Conservation (phyloP, 2,329 filamentous ascomycete species). For the Sporothrix curviconia region DNA sequence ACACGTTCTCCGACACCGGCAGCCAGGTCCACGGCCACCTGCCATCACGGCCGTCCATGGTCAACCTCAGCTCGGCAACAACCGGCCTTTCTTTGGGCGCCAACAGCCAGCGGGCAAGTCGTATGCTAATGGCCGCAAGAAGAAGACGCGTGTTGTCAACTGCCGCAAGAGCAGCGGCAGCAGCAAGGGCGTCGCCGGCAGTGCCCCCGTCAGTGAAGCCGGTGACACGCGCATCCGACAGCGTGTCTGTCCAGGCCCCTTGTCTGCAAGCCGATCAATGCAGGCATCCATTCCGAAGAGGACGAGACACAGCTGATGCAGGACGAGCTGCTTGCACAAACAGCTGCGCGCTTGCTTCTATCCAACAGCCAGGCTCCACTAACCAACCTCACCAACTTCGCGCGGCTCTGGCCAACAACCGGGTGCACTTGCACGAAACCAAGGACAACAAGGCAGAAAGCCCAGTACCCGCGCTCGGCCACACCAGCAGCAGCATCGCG, state of each 20-base stretch:
- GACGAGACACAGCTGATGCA: constrained; percentile 30
- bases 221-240: constrained; percentile 40
- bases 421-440: constrained; percentile 1
- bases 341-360: too few species aligned
- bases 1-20: constrained; percentile 67
- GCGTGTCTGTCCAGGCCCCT: constrained; percentile 49
- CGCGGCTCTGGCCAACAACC: constrained; percentile 4
- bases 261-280: constrained; percentile 55
- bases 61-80: constrained; percentile 54
- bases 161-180: constrained; percentile 53
- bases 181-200: constrained; percentile 28
- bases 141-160: constrained; percentile 79
- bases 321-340: too few species aligned
- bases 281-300: constrained; percentile 53
- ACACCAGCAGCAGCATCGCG: constrained; percentile 5
- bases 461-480: constrained; percentile 5
- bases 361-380: background rate
- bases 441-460: background rate
- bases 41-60: constrained; percentile 62
- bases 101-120: constrained; percentile 49
- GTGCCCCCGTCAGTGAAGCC: constrained; percentile 45
- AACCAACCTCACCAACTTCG: constrained; percentile 12
- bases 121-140: constrained; percentile 58
- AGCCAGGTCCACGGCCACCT: constrained; percentile 57
- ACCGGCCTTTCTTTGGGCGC: constrained; percentile 59